phyloP scores from a whole-genome alignment of 2,329 filamentous ascomycete genomes.

The Byssoonygena ceratinophila region DNA sequence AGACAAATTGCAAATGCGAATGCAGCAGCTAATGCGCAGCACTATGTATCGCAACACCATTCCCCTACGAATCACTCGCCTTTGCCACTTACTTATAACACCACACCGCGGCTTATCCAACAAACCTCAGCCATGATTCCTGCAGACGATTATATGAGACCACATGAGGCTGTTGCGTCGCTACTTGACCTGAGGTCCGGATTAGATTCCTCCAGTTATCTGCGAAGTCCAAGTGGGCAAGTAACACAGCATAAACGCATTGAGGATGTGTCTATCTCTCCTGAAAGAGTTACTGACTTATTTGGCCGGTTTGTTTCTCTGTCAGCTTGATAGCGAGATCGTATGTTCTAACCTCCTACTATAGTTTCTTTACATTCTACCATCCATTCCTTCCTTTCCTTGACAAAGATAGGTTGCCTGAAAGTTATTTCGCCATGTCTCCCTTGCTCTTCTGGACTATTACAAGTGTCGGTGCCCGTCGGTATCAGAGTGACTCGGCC shows the following conservation, averaged over 20 bases:
- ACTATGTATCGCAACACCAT: conserved; percentile 11
- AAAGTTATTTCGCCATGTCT: conserved; percentile 48
- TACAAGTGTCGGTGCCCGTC: conserved; percentile 51
- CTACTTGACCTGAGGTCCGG: conserved; percentile 42
- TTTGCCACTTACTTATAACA: conserved; percentile 22
- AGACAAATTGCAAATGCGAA: conserved; percentile 37
- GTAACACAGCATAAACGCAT: conserved; percentile 39
- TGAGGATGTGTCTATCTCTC: conserved; percentile 39
- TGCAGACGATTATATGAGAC: conserved; percentile 35
- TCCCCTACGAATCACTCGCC: conserved; percentile 22
- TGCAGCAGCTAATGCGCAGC: conserved; percentile 19
- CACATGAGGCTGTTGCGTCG: conserved; percentile 42
- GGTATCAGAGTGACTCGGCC: conserved; percentile 45
- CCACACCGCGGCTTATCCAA: conserved; percentile 22
- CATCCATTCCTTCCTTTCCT: conserved; percentile 56
- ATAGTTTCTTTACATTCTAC: conserved; percentile 53
- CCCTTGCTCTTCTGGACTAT: conserved; percentile 61
- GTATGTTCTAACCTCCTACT: conserved; percentile 13
- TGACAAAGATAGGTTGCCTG: conserved; percentile 43
- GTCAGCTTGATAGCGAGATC: neutral
- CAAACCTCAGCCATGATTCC: conserved; percentile 21
- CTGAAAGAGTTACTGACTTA: conserved; percentile 36
- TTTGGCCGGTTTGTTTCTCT: conserved; percentile 35
- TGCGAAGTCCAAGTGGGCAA: conserved; percentile 42
- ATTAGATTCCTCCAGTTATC: conserved; percentile 33